Conservation (phyloP, 2,329 filamentous ascomycete genomes). For the Arthrobotrys iridis region DNA sequence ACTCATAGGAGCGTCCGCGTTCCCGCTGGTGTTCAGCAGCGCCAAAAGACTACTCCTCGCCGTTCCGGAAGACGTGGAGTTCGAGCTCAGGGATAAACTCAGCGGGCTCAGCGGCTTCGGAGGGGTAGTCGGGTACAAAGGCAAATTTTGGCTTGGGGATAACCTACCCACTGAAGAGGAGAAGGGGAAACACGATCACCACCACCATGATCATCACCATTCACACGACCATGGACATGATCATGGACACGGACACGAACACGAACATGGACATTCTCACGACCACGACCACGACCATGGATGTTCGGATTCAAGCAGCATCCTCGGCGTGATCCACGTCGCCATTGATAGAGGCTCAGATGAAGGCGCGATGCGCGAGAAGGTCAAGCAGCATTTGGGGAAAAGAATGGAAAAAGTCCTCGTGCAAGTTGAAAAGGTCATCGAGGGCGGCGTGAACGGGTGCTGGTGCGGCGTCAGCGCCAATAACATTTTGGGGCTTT, state of each 20-base stretch:
- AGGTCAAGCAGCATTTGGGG: slow-evolving; percentile 34
- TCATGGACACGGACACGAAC: slow-evolving; percentile 3
- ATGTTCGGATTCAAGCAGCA: slow-evolving; percentile 18
- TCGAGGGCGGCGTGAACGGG: slow-evolving; percentile 1
- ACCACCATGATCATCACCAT: slow-evolving; percentile 17
- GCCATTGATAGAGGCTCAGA: slow-evolving; percentile 32
- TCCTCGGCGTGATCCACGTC: slow-evolving; percentile 43
- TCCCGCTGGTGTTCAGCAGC: slow-evolving; percentile 85
- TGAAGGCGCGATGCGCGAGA: slow-evolving; percentile 25
- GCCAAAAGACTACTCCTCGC: slow-evolving; percentile 85
- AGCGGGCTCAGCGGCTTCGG: slow-evolving; percentile 82
- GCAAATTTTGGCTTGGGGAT: slow-evolving; percentile 89
- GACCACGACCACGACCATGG: slow-evolving; percentile 4
- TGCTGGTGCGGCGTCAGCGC: slow-evolving; percentile 48
- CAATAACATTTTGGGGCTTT: slow-evolving; percentile 23
- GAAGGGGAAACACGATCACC: slow-evolving; percentile 28
- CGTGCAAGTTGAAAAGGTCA: slow-evolving; percentile 35
- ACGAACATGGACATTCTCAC: slow-evolving; percentile 1
- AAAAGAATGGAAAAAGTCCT: slow-evolving; percentile 42
- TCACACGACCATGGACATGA: slow-evolving; percentile 21
- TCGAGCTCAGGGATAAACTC: slow-evolving; percentile 84
- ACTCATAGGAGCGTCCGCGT: slow-evolving; percentile 89
- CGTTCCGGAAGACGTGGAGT: slow-evolving; percentile 85
- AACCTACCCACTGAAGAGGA: slow-evolving; percentile 37
- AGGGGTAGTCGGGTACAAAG: slow-evolving; percentile 85